Evolutionary conservation across 441 rosid species (phyloP), one percentile per base, ranked within the genome.

Genomic region (Raphanus hybrid): DNA sequence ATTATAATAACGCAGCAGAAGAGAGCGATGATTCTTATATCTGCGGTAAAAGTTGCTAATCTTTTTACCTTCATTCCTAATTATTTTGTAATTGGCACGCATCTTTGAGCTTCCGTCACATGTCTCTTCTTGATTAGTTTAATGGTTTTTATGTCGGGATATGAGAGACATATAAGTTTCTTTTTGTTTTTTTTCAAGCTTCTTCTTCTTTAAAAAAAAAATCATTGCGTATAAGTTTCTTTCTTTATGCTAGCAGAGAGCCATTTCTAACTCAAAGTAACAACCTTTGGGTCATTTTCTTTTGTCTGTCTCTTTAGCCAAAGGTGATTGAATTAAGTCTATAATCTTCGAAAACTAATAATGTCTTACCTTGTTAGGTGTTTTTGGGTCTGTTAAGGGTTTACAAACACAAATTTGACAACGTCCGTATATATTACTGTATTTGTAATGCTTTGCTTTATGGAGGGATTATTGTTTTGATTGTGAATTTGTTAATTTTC

Each of bases 21-120:
- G 50, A 4, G 26, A 57, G 15, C 9, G 79, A 57, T 32, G 82
- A 75, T 2, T 23, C 72, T 1, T 79, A 20, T 3, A 70, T 70
- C 35, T 79, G 82, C 60, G 2, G 82, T 79, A 75, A 37, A 20
- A 20, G 75, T 75, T 58, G 59, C 55, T 54, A 0, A 39, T 54
- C 43, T 78, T 61, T 64, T 3, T 68, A 35, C 70, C 10, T 54
- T 54, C 9, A 2, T 50, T 50, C 20, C 57, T 41, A 11, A 32
- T 32, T 61, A 14, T 55, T 63, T 35, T 62, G 48, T 14, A 16
- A 39, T 34, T 70, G 35, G 57, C 69, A 68, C 23, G 23, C 23
- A 18, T 68, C 14, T 60, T 48, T 60, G 39, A 37, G 64, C 8
- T 71, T 71, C 34, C 48, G 10, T 62, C 50, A 62, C 8, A 6